Evolutionary conservation across 2,329 filamentous ascomycete species (phyloP), one percentile per base, ranked within the genome.

Genomic region (Xylariomycetidae sp.): DNA sequence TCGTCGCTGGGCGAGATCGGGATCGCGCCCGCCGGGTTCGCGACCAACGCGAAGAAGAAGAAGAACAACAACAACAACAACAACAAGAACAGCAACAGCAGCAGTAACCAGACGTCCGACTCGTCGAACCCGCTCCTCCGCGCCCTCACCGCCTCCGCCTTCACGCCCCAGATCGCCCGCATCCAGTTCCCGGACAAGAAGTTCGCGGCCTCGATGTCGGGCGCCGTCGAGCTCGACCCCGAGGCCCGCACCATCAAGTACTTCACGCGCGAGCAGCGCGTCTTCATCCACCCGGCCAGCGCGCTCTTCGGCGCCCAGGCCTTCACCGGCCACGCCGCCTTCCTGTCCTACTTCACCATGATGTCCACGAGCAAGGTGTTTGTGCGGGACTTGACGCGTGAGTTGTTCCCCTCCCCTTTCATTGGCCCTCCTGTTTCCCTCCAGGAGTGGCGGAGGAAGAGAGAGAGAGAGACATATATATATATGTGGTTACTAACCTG

Each of bases 151-250:
- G 82, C 82, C 4, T 81, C 80, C 4, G 79, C 83, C 3, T 86
- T 87, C 57, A 75, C 78, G 19, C 92, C 92, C 0, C 90, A 96
- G 60, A 79, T 95, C 44, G 88, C 88, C 10, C 79, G 89, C 33
- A 95, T 98, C 54, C 82, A 88, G 44, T 86, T 95, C 47, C 92
- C 92, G 0, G 87, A 95, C 62, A 94, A 94, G 67, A 96, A 95
- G 59, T 98, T 93, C 59, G 85, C 85, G 10, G 79, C 81, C 22
- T 87, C 85, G 3, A 76, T 93, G 43, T 85, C 86, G 1, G 92
- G 92, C 6, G 86, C 92, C 0, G 85, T 96, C 1, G 90, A 92
- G 56, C 70, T 95, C 6, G 92, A 98, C 54, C 90, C 90, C 0
- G 90, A 96, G 60, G 90, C 90, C 4, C 74, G 80, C 33, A 85